These are phyloP conservation scores for Microsporum ferrugineum DNA, from an alignment of 2,329 filamentous ascomycete species.

Conservation along the genomic window DNA sequence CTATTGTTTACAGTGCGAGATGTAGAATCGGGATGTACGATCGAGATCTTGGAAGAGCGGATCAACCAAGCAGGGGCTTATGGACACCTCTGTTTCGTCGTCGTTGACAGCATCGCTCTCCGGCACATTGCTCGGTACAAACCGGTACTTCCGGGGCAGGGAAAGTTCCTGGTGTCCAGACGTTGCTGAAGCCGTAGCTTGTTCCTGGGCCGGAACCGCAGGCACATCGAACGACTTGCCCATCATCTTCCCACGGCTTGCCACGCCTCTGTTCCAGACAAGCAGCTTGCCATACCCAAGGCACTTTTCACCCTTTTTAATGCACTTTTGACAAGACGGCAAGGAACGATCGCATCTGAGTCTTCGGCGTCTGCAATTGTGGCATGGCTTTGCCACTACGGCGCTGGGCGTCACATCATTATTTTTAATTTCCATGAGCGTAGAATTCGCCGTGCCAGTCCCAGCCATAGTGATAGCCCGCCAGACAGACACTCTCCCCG, in stretches of 20 bases:
- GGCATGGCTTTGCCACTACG: constrained; percentile 19
- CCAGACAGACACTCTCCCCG: neutral
- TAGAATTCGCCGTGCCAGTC: neutral
- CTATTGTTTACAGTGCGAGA: constrained; percentile 32
- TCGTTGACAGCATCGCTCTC: neutral
- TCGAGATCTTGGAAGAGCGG: constrained; percentile 38
- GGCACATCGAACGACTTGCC: constrained; percentile 39
- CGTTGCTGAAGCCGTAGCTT: neutral
- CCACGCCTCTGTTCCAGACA: constrained; percentile 35
- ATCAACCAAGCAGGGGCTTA: constrained; percentile 23
- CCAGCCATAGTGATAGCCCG: neutral
- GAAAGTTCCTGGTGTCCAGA: neutral
- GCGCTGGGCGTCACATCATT: neutral
- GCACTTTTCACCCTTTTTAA: constrained; percentile 34
- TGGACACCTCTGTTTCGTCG: neutral
- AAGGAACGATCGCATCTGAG: constrained; percentile 35
- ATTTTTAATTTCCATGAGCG: neutral
- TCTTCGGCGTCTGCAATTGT: constrained; percentile 35
- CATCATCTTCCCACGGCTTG: constrained; percentile 41
- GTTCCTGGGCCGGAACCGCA: neutral
- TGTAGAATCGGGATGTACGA: constrained; percentile 35
- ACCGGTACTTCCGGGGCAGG: neutral
- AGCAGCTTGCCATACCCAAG: constrained; percentile 34
- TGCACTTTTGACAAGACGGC: constrained; percentile 34
- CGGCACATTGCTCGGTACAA: neutral